Base-by-base conservation (phyloP, 495 filamentous ascomycete genomes). In the Xylaria scruposa region DNA sequence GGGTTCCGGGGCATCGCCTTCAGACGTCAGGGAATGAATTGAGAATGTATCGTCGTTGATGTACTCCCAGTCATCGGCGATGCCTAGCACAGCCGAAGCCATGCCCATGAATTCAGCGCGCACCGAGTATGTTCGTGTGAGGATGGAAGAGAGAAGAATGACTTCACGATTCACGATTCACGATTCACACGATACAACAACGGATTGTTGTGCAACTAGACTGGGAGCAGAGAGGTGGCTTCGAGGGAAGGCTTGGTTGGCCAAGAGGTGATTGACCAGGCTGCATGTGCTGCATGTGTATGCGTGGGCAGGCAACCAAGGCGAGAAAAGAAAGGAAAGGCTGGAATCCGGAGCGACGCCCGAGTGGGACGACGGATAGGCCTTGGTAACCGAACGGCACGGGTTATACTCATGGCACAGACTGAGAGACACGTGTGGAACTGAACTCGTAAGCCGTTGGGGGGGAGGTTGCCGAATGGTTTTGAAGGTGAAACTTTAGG, bases 31-130 rank as follows among this genome's bases (percentile, higher is more conserved):
- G 17, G 78, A 79, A 12, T 74, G 63, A 56, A 79, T 65, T 4
- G 78, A 79, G 29, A 72, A 56, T 44, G 70, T 69, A 21, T 78
- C 78, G 60, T 58, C 73, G 10, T 54, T 47, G 15, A 79, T 49
- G 33, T 76, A 70, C 67, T 76, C 73, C 78, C 78, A 79, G 64
- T 74, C 76, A 13, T 76, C 72, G 5, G 74, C 73, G 6, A 77
- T 58, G 19, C 7, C 21, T 19, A 24, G n/a, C 10, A 21, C 6
- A 59, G 36, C 29, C 6, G 58, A 5, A 44, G 29, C 68, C 68
- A 70, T 70, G 46, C 19, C 33, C n/a, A 31, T 13, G 21, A 21
- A 51, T 62, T 46, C 56, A 24, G 36, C 59, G 19, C 8, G 6
- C 10, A 1, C 4, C 12, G 26, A 38, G 59, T 33, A 10, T 38